Conservation (phyloP, 805 yeast species). For the Cyberlindnera samutprakarnensis region DNA sequence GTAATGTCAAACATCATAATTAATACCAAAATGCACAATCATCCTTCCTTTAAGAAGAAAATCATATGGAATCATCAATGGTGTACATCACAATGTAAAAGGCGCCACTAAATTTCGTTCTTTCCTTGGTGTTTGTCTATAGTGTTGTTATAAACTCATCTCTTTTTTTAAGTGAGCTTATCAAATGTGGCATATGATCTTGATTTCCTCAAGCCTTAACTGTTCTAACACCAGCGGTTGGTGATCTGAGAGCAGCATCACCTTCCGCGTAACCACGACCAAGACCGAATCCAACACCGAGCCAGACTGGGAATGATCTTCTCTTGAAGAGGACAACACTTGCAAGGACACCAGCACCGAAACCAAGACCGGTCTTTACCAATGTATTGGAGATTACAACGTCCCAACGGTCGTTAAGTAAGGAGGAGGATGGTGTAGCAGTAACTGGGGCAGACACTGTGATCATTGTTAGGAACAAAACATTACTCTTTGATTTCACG, state of each 20-base stretch:
- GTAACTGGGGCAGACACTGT: slow-evolving; percentile 5
- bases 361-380: slow-evolving; percentile 92
- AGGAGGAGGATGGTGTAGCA: slow-evolving; percentile 44
- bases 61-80: no score
- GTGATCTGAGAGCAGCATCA: slow-evolving; percentile 88
- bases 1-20: no score
- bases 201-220: slow-evolving; percentile 65
- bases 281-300: slow-evolving; percentile 94
- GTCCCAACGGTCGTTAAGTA: slow-evolving; percentile 82
- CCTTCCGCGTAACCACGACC: slow-evolving; percentile 99
- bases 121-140: no score
- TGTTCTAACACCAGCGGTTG: slow-evolving; percentile 70
- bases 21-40: no score
- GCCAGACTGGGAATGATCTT: slow-evolving; percentile 96
- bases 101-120: no score
- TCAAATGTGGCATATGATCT: no score
- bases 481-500: no score
- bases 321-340: slow-evolving; percentile 87
- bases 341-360: slow-evolving; percentile 92
- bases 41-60: no score
- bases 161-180: no score
- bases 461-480: no score
- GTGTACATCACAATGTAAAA: no score
- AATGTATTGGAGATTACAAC: slow-evolving; percentile 89
- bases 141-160: not conserved